Conservation (phyloP, 352 stramenopile genomes). For the Blastocystis sp. region DNA sequence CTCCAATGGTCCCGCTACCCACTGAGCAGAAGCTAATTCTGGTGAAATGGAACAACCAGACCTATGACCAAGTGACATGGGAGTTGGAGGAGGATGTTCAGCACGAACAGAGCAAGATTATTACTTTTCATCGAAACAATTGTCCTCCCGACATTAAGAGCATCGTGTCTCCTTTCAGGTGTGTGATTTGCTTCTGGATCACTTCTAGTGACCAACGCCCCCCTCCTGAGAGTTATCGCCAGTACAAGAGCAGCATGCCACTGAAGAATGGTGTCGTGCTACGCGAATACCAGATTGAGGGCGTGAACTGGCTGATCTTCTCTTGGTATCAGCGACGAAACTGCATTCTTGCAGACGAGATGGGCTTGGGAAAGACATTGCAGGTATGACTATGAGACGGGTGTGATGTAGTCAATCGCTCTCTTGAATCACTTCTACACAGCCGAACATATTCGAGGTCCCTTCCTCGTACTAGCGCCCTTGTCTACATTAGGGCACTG, state of each 20-base stretch:
- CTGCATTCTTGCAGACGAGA: constrained; percentile 72
- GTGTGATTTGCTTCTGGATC: not conserved
- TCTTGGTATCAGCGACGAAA: constrained; percentile 88
- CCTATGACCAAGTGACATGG: constrained; percentile 79
- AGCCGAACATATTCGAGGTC: constrained; percentile 81
- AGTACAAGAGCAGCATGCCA: constrained; percentile 75
- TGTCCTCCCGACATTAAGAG: constrained; percentile 15
- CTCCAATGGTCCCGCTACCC: not conserved
- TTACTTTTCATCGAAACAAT: constrained; percentile 30
- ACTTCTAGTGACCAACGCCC: constrained; percentile 46
- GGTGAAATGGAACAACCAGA: constrained; percentile 81
- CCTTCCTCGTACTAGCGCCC: constrained; percentile 95
- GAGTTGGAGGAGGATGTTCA: constrained; percentile 80
- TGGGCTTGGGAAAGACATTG: constrained; percentile 69
- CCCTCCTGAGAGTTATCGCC: constrained; percentile 61
- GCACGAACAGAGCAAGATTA: constrained; percentile 71
- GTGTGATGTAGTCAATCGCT: constrained; percentile 66
- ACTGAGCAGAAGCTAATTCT: constrained; percentile 61
- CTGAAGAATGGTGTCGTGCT: constrained; percentile 82
- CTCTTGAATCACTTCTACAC: constrained; percentile 70
- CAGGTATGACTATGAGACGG: constrained; percentile 29
- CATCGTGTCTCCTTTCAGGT: constrained; percentile 18
- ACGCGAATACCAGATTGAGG: constrained; percentile 91
- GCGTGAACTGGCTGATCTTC: constrained; percentile 94
- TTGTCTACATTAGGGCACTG: constrained; percentile 95